Evolutionary conservation across 148 eudicot species (phyloP).

Genomic region (Cornus controversa): DNA sequence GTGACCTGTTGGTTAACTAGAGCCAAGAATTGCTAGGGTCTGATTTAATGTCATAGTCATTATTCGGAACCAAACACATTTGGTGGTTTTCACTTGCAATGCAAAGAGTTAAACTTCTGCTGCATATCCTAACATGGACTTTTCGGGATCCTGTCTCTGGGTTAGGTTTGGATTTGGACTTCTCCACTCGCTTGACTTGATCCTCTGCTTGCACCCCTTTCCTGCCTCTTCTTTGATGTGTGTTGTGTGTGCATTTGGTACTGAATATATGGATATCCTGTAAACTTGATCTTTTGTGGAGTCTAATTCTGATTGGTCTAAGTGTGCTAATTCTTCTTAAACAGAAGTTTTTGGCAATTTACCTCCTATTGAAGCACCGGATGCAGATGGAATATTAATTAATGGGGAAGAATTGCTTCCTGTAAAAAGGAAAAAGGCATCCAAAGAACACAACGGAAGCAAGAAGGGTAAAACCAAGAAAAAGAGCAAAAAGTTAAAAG

Average conservation of each 20-base stretch:
- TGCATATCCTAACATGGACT: not conserved
- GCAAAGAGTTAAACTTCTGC: not conserved
- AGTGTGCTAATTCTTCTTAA: not conserved
- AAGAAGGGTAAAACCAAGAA: constrained; percentile 54
- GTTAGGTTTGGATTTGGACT: not conserved
- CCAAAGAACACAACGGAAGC: constrained; percentile 32
- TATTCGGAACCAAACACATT: not conserved
- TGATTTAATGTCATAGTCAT: not conserved
- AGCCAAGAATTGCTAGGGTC: not conserved
- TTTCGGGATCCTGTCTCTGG: not conserved
- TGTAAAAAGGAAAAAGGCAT: constrained; percentile 49
- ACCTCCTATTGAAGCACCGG: constrained; percentile 16
- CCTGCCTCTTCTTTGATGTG: not conserved
- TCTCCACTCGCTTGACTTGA: not conserved
- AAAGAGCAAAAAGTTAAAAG: constrained; percentile 32
- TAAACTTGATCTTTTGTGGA: not conserved
- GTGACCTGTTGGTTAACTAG: not conserved
- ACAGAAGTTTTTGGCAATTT: constrained; percentile 23
- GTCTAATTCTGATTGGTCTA: not conserved
- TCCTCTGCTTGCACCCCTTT: not conserved
- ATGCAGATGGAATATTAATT: constrained; percentile 12
- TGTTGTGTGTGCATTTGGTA: too few species aligned
- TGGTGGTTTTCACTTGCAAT: not conserved
- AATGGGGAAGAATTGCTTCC: constrained; percentile 24
- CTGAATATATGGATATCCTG: not conserved